phyloP scores from a whole-genome alignment of 805 yeast species.

The Candida andamanensis region DNA sequence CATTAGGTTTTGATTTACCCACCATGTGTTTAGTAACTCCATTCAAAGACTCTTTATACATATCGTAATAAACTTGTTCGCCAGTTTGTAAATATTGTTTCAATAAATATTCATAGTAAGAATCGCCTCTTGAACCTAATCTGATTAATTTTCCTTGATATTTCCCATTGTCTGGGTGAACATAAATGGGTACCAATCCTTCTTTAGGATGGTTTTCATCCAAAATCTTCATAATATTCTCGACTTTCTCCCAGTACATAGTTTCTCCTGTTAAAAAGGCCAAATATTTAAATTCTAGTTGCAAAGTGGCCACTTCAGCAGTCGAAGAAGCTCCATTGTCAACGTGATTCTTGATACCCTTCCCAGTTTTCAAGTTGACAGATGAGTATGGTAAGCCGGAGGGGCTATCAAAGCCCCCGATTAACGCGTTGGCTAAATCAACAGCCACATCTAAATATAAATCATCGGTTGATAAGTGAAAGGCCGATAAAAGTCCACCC shows the following conservation, averaged over 20 bases:
- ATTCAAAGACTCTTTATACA: conserved; percentile 72
- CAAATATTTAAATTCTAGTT: conserved; percentile 80
- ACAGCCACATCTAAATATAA: conserved; percentile 72
- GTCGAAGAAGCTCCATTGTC: conserved; percentile 81
- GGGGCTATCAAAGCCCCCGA: conserved; percentile 61
- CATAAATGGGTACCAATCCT: conserved; percentile 80
- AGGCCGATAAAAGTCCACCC: conserved; percentile 87
- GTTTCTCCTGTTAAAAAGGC: conserved; percentile 75
- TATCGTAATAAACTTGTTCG: conserved; percentile 56
- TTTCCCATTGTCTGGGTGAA: conserved; percentile 68
- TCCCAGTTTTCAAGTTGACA: conserved; percentile 62
- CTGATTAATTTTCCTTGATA: conserved; percentile 64
- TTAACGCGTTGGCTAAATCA: conserved; percentile 67
- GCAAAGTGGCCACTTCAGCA: conserved; percentile 85
- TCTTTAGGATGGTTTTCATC: conserved; percentile 60
- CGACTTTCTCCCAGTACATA: conserved; percentile 74
- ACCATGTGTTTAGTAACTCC: conserved; percentile 72
- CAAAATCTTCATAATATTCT: conserved; percentile 63
- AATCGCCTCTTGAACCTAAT: conserved; percentile 88
- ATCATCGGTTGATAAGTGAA: conserved; percentile 63
- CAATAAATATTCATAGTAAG: conserved; percentile 83
- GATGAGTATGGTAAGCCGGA: conserved; percentile 77
- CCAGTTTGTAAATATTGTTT: conserved; percentile 82
- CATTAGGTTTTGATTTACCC: conserved; percentile 54
- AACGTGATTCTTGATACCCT: conserved; percentile 55